Conservation (phyloP, 2,329 filamentous ascomycete species). For the Penicillium freii region DNA sequence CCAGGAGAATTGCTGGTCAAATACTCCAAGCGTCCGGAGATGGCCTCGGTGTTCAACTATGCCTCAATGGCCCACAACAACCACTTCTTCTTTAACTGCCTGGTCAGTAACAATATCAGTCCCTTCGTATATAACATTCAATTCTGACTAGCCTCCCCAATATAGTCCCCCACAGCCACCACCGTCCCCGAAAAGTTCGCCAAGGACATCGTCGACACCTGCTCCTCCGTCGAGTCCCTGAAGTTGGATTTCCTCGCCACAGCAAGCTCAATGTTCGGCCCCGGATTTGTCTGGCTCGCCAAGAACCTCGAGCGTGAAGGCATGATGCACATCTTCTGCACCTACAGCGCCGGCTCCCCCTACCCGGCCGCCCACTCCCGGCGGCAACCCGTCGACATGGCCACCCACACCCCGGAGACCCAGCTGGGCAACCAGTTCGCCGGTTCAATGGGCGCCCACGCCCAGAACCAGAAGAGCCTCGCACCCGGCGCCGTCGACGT, state of each 20-base stretch:
- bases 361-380: slow-evolving; percentile 83
- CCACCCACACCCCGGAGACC: slow-evolving; percentile 39
- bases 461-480: slow-evolving; percentile 35
- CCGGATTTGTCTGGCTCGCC: slow-evolving; percentile 95
- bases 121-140: not conserved
- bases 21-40: slow-evolving; percentile 73
- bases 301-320: slow-evolving; percentile 50
- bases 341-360: slow-evolving; percentile 88
- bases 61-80: slow-evolving; percentile 96
- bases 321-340: slow-evolving; percentile 69
- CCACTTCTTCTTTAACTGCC: slow-evolving; percentile 54
- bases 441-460: slow-evolving; percentile 36
- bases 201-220: slow-evolving; percentile 63
- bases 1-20: slow-evolving; percentile 68
- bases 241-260: slow-evolving; percentile 75
- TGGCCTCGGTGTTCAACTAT: slow-evolving; percentile 86
- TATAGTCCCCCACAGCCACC: slow-evolving; percentile 43
- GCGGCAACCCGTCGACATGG: slow-evolving; percentile 54
- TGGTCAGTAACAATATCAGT: slow-evolving; percentile 34
- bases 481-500: slow-evolving; percentile 52
- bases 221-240: slow-evolving; percentile 80
- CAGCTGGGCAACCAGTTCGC: slow-evolving; percentile 38
- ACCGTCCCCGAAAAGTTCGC: slow-evolving; percentile 59
- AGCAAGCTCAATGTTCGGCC: slow-evolving; percentile 89
- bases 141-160: slow-evolving; percentile 13